phyloP scores from a whole-genome alignment of 2,329 filamentous ascomycete species.

The Dactylellina leptospora region DNA sequence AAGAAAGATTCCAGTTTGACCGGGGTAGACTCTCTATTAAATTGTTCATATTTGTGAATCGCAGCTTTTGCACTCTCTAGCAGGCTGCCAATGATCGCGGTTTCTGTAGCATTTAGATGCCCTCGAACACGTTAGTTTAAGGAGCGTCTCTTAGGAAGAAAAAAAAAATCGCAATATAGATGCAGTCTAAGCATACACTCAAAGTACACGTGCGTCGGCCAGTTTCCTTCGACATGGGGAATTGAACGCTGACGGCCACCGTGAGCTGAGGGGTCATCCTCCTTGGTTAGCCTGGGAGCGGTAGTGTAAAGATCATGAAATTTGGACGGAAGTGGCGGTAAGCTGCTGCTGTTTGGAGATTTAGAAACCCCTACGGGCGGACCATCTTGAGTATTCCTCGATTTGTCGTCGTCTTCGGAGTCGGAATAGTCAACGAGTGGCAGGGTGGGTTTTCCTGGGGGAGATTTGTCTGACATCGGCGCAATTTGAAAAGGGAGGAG shows the following conservation, averaged over 20 bases:
- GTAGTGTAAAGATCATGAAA: constrained; percentile 93
- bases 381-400: constrained; percentile 29
- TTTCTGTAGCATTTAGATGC: constrained; percentile 66
- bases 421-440: constrained; percentile 84
- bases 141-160: too few relatives aligned
- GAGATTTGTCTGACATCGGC: constrained; percentile 35
- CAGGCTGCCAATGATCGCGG: constrained; percentile 14
- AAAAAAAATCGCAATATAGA: background rate
- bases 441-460: constrained; percentile 65
- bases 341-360: constrained; percentile 55
- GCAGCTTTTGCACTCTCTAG: constrained; percentile 15
- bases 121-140: constrained; percentile 62
- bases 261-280: constrained; percentile 84
- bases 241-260: constrained; percentile 81
- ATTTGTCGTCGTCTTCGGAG: constrained; percentile 75
- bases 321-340: constrained; percentile 78
- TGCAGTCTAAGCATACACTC: constrained; percentile 72
- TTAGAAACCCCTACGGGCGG: constrained; percentile 37
- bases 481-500: background rate
- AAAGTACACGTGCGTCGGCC: constrained; percentile 90
- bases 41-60: constrained; percentile 22
- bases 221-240: constrained; percentile 87
- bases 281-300: constrained; percentile 76
- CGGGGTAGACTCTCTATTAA: constrained; percentile 53
- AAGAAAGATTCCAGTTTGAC: constrained; percentile 73